Conservation (phyloP, 148 eudicot genomes). For the Camellia sinensis region DNA sequence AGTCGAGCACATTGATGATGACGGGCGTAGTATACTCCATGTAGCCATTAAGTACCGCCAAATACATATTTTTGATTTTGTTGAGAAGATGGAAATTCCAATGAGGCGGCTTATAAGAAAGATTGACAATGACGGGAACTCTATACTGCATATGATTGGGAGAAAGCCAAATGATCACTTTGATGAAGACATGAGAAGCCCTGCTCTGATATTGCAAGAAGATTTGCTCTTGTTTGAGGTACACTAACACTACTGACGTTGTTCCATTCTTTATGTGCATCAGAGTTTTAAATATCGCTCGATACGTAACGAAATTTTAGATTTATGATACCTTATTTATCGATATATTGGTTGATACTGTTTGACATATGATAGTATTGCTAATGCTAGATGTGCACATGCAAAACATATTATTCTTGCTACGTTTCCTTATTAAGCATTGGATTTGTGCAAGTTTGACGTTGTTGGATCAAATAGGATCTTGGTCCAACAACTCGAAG, state of each 20-base stretch:
- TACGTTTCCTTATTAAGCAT: too few relatives aligned
- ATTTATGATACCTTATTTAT: neutral
- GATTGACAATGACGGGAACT: neutral
- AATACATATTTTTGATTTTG: neutral
- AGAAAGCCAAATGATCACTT: neutral
- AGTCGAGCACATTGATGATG: neutral
- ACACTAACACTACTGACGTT: neutral
- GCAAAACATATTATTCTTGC: too few relatives aligned
- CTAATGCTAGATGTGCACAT: neutral
- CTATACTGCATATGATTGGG: neutral
- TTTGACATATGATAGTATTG: too few relatives aligned
- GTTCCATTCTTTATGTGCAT: too few relatives aligned
- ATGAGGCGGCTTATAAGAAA: neutral
- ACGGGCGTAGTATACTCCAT: neutral
- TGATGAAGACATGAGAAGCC: neutral
- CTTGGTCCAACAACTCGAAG: neutral
- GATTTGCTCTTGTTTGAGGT: conserved; percentile 12
- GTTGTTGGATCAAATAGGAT: neutral
- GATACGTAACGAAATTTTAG: too few relatives aligned
- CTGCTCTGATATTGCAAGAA: neutral
- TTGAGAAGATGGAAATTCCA: neutral
- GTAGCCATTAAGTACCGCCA: neutral
- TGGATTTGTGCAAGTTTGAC: neutral
- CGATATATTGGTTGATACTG: too few relatives aligned
- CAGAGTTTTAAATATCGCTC: neutral